phyloP scores from a whole-genome alignment of 129 eudicot genomes.

The Rutidosis leptorrhynchoides region DNA sequence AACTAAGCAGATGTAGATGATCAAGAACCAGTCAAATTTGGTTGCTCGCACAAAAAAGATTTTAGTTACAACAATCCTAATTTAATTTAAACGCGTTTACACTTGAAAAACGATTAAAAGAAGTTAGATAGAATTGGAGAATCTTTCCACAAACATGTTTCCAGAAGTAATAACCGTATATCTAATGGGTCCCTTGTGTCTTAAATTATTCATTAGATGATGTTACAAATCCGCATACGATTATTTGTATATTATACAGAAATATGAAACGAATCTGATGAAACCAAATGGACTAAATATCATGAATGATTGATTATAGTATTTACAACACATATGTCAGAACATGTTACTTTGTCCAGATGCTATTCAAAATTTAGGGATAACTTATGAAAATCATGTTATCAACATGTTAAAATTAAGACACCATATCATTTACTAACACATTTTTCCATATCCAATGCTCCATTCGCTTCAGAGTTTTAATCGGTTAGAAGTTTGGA shows the following conservation, averaged over 20 bases:
- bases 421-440: background rate
- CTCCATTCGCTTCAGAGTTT: too few species aligned
- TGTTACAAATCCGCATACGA: background rate
- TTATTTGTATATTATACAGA: background rate
- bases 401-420: background rate
- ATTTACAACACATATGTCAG: conserved; percentile 11
- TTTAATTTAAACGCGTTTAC: background rate
- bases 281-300: conserved; percentile 12
- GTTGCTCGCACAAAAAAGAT: background rate
- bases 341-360: conserved; percentile 5
- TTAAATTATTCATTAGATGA: background rate
- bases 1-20: conserved; percentile 12
- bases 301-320: conserved; percentile 6
- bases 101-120: background rate
- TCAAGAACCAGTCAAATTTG: conserved; percentile 13
- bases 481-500: too few species aligned
- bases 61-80: background rate
- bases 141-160: background rate
- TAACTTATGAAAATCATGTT: background rate
- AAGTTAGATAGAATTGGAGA: background rate
- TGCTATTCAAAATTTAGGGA: background rate
- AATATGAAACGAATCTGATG: conserved; percentile 17
- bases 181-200: background rate
- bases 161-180: background rate
- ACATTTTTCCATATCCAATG: too few species aligned